Percentiles rank a stretch among this genome's conserved stretches.
phyloP scores from a whole-genome alignment of 345 rosid genomes.

The Angophora floribunda region DNA sequence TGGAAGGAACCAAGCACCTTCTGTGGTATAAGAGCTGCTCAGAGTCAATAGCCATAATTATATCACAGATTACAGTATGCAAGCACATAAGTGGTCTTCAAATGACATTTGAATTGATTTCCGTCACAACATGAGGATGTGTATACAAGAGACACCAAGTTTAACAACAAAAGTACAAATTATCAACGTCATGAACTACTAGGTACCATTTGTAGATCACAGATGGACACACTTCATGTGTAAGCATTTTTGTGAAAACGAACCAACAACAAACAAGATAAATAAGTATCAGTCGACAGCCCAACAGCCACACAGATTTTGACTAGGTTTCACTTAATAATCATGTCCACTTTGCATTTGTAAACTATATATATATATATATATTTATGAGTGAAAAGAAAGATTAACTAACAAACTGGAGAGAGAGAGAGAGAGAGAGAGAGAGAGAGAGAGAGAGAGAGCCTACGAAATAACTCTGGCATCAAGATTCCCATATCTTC shows the following conservation, averaged over 20 bases:
- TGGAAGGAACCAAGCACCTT: neutral
- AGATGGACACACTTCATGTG: neutral
- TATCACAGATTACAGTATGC: neutral
- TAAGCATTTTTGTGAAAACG: neutral
- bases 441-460: constrained; percentile 22
- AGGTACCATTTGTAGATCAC: neutral
- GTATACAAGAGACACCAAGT: neutral
- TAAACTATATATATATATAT: neutral
- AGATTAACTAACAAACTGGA: neutral
- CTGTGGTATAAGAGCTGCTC: neutral
- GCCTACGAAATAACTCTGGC: constrained; percentile 86
- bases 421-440: neutral
- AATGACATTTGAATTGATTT: neutral
- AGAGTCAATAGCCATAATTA: neutral
- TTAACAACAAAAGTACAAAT: neutral
- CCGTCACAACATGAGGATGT: neutral
- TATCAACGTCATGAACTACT: neutral
- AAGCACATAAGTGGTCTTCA: neutral
- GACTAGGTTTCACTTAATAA: neutral
- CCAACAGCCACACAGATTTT: neutral
- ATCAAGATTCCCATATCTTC: constrained; percentile 92
- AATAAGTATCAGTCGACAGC: neutral
- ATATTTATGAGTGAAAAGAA: neutral
- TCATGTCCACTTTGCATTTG: neutral
- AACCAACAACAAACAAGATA: neutral